phyloP scores from a whole-genome alignment of 768 basidiomycete species.

The Xerocomus potaroensis region DNA sequence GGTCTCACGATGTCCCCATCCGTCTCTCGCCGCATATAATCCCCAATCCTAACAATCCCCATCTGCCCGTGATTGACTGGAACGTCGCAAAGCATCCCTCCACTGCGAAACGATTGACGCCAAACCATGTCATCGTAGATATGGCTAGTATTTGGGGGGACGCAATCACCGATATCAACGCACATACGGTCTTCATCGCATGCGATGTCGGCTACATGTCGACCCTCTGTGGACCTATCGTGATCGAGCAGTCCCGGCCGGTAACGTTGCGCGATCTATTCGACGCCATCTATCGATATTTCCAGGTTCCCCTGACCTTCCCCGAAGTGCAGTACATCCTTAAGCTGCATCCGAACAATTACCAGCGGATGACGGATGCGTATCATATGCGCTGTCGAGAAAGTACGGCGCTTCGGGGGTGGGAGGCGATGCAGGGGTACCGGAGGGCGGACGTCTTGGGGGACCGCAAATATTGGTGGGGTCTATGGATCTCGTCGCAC shows the following conservation, averaged over 20 bases:
- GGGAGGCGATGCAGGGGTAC: conserved; percentile 38
- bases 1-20: conserved; percentile 19
- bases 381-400: conserved; percentile 35
- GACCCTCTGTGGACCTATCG: conserved; percentile 47
- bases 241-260: conserved; percentile 30
- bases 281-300: conserved; percentile 45
- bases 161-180: conserved; percentile 20
- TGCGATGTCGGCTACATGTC: conserved; percentile 23
- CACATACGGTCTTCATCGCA: conserved; percentile 20
- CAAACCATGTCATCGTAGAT: conserved; percentile 23
- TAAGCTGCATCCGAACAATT: conserved; percentile 15
- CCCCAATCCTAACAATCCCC: conserved; percentile 29
- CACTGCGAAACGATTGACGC: conserved; percentile 29
- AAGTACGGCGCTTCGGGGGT: conserved; percentile 36
- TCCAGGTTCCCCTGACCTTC: conserved; percentile 40
- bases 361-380: conserved; percentile 22
- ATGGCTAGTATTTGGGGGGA: conserved; percentile 15
- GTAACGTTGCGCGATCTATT: conserved; percentile 46
- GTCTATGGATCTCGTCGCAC: conserved; percentile 29
- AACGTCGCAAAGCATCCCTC: conserved; percentile 34
- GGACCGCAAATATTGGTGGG: conserved; percentile 42
- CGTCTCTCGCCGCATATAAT: conserved; percentile 26
- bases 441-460: conserved; percentile 51
- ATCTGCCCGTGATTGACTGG: conserved; percentile 33
- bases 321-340: conserved; percentile 25